These are phyloP conservation scores for Daldinia eschscholtzii DNA, from an alignment of 2,329 filamentous ascomycete species.

Conservation along the genomic window DNA sequence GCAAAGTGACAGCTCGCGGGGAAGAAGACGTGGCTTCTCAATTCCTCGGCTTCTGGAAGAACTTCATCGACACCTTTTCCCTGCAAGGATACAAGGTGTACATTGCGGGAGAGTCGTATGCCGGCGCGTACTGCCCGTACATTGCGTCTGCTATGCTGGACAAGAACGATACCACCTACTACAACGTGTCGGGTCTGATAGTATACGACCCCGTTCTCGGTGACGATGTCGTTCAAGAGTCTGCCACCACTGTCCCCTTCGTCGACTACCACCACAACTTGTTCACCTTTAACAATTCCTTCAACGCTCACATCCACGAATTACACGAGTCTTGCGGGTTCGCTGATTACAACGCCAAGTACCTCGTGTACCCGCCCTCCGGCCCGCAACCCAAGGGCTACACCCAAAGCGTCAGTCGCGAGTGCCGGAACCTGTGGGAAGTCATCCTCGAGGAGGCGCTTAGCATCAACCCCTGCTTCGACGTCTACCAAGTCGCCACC, in stretches of 20 bases:
- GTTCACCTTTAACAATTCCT: slow-evolving; percentile 70
- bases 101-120: slow-evolving; percentile 67
- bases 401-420: slow-evolving; percentile 58
- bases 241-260: slow-evolving; percentile 65
- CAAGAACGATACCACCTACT: slow-evolving; percentile 61
- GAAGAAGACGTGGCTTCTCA: slow-evolving; percentile 77
- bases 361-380: slow-evolving; percentile 72
- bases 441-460: slow-evolving; percentile 64
- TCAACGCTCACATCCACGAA: slow-evolving; percentile 64
- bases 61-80: slow-evolving; percentile 68
- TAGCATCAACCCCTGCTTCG: slow-evolving; percentile 75
- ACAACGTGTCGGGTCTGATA: slow-evolving; percentile 66
- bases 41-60: slow-evolving; percentile 79
- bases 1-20: slow-evolving; percentile 71
- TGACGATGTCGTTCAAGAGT: slow-evolving; percentile 57
- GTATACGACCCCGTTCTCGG: slow-evolving; percentile 76
- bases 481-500: slow-evolving; percentile 75
- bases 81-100: slow-evolving; percentile 66
- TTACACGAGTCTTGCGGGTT: slow-evolving; percentile 69
- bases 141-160: slow-evolving; percentile 67
- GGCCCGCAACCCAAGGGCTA: slow-evolving; percentile 65
- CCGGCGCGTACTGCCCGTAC: slow-evolving; percentile 67
- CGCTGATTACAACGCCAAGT: slow-evolving; percentile 65
- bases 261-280: slow-evolving; percentile 67
- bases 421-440: slow-evolving; percentile 67